Evolutionary conservation across 768 basidiomycete genomes (phyloP).

Genomic region (Pisolithus albus): DNA sequence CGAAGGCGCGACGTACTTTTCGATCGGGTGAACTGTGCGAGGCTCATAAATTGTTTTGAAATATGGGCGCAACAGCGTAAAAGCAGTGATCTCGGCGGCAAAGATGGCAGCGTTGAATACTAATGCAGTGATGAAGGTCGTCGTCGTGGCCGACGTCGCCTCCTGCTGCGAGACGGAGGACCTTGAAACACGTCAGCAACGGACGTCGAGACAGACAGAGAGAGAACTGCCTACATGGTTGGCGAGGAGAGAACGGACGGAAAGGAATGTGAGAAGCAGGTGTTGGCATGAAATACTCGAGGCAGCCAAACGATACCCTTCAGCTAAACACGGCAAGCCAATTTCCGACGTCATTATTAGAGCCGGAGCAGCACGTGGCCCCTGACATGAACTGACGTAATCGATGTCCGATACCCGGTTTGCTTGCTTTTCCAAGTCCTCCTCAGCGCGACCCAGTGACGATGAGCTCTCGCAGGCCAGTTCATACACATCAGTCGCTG

Average conservation of each 20-base stretch:
- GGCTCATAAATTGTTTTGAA: constrained; percentile 91
- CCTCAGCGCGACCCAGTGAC: not conserved
- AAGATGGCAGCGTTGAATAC: constrained; percentile 76
- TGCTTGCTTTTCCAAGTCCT: no score
- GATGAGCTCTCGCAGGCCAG: not conserved
- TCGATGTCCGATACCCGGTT: no score
- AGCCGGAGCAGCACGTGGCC: not conserved
- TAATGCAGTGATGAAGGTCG: constrained; percentile 79
- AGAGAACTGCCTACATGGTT: constrained; percentile 13
- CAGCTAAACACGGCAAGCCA: not conserved
- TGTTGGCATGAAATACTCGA: not conserved
- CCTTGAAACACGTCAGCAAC: constrained; percentile 21
- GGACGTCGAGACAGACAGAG: not conserved
- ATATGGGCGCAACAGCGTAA: constrained; percentile 76
- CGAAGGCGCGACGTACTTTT: constrained; percentile 28
- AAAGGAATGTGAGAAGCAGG: not conserved
- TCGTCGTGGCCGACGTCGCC: constrained; percentile 58
- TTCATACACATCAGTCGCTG: not conserved
- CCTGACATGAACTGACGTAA: no score
- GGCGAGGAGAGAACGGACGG: not conserved
- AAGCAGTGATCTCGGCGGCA: constrained; percentile 60
- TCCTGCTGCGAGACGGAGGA: constrained; percentile 26
- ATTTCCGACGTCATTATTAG: not conserved
- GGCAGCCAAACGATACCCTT: not conserved
- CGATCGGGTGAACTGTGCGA: constrained; percentile 56